Conservation (phyloP, 1,139 yeast genomes). For the Zygoascus sp. region DNA sequence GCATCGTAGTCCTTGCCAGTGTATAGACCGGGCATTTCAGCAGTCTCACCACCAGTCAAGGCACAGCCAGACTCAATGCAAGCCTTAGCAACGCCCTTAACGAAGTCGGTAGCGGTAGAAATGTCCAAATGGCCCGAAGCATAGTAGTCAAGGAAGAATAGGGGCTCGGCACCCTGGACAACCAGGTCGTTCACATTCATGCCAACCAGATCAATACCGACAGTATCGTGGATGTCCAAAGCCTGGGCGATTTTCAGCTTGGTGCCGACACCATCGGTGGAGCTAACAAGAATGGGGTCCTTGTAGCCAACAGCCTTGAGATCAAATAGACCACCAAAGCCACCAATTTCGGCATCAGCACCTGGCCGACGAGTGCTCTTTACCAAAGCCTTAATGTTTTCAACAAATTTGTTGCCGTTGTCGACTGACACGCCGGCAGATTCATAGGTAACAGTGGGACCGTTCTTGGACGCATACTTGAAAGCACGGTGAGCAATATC, state of each 20-base stretch:
- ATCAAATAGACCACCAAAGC: constrained; percentile 96
- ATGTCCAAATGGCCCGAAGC: constrained; percentile 92
- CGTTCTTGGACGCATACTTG: constrained; percentile 44
- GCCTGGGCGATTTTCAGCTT: constrained; percentile 92
- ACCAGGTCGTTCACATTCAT: constrained; percentile 98
- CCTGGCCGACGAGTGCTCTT: constrained; percentile 95
- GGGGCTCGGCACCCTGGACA: constrained; percentile 98
- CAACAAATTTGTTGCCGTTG: constrained; percentile 85
- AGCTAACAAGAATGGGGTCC: constrained; percentile 83
- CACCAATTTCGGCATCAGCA: constrained; percentile 97
- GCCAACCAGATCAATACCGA: constrained; percentile 96
- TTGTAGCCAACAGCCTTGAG: constrained; percentile 80
- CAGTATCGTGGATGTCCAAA: constrained; percentile 85
- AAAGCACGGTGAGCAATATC: constrained; percentile 98
- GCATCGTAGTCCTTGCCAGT: constrained; percentile 94
- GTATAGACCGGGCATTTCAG: constrained; percentile 99
- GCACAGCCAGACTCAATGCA: constrained; percentile 97
- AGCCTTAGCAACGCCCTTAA: constrained; percentile 93
- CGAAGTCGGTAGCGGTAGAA: constrained; percentile 79
- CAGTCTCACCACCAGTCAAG: constrained; percentile 97
- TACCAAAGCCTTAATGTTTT: constrained; percentile 83
- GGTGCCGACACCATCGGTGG: constrained; percentile 99
- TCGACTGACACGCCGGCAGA: constrained; percentile 97
- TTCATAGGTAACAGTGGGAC: constrained; percentile 65
- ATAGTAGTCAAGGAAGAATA: constrained; percentile 91